Base-by-base conservation (phyloP, 768 basidiomycete genomes). In the Phylloporus sp. region DNA sequence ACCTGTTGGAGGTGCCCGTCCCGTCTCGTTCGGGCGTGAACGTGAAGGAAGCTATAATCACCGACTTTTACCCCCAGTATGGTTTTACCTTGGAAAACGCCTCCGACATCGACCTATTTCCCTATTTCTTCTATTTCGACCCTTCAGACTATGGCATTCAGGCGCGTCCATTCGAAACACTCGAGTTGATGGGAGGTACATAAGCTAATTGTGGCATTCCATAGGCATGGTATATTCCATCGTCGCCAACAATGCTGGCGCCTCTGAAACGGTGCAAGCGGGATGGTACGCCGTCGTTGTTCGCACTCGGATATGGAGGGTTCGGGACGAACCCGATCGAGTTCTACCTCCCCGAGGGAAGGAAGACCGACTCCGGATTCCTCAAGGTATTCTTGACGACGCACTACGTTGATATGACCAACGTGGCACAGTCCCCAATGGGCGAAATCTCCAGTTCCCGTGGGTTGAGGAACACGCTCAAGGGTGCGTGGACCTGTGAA, bases 41-140 rank as follows among this genome's bases (percentile, higher is more conserved):
- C 2, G 40, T 49, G 27, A 56, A 38, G 26, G 44, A 53, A 44
- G 58, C 48, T 24, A 36, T 9, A 0, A 48, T 59, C 28, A 49
- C 52, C 3, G 49, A 54, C 32, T 35, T 60, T 9, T 32, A 37
- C 8, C 7, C 21, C 6, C 38, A 6, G 13, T 60, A 60, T 34
- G 34, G 58, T 8, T 17, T 60, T 17, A 59, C 55, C 23, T 36
- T 54, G 44, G 47, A 54, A 37, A 59, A 57, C 38, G 24, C 0
- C 14, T 60, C 58, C 23, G 38, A 49, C 0, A 45, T 44, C 40
- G 49, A 57, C 28, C 45, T 60, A 1, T 59, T 57, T 13, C 58
- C 58, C 15, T 59, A 60, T 44, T 21, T 59, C n/a, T 59, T 60
- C 48, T 59, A 56, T 27, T 56, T 59, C 20, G 58, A 59, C 11